These are phyloP conservation scores for Yamadazyma mexicana DNA, from an alignment of 1,139 yeast genomes.

Conservation along the genomic window DNA sequence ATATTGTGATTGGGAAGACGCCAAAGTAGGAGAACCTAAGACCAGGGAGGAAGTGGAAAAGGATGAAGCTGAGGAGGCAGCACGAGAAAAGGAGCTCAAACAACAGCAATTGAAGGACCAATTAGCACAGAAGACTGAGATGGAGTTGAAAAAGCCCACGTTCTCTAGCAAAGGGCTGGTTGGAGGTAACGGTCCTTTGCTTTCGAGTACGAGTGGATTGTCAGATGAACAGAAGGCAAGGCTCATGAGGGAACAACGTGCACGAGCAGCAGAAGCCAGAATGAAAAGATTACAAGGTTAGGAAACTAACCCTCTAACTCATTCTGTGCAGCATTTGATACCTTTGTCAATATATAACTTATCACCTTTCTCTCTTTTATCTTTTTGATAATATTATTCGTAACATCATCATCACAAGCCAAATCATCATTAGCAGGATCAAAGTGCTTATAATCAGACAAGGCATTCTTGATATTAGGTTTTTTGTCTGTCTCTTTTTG, in stretches of 20 bases:
- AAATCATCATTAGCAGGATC: constrained; percentile 34
- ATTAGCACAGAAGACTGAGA: constrained; percentile 39
- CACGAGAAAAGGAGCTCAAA: constrained; percentile 35
- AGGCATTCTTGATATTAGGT: constrained; percentile 53
- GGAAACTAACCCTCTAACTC: not conserved
- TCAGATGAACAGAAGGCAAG: constrained; percentile 70
- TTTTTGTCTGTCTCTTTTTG: constrained; percentile 30
- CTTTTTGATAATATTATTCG: constrained; percentile 10
- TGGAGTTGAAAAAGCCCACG: constrained; percentile 36
- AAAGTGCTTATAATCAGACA: constrained; percentile 62
- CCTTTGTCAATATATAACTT: constrained; percentile 17
- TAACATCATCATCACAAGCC: constrained; percentile 11
- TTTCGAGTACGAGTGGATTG: constrained; percentile 33
- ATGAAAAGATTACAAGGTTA: constrained; percentile 28
- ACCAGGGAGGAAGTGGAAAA: constrained; percentile 62
- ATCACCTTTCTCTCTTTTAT: constrained; percentile 8
- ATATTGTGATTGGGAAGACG: constrained; percentile 65
- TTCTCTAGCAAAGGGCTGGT: constrained; percentile 30
- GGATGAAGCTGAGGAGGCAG: constrained; percentile 35
- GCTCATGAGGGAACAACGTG: constrained; percentile 90
- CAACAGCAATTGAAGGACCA: constrained; percentile 40
- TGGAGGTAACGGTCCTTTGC: constrained; percentile 21
- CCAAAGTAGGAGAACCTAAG: constrained; percentile 67
- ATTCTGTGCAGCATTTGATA: constrained; percentile 9
- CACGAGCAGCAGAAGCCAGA: constrained; percentile 95